Conservation (phyloP, 2,329 filamentous ascomycete species). For the Aureobasidium uvarum region DNA sequence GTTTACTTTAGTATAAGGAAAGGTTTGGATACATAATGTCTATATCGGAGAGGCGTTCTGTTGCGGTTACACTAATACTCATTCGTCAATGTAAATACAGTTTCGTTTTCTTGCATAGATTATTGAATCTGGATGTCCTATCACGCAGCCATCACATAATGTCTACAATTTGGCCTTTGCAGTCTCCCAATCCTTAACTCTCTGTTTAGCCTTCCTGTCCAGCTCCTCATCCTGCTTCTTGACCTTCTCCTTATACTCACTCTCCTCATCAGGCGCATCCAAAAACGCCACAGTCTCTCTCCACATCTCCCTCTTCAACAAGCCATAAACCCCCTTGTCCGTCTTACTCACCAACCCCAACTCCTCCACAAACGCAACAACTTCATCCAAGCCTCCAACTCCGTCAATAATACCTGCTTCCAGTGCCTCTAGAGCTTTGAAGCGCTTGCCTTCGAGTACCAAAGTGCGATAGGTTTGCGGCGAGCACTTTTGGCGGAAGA, state of each 20-base stretch:
- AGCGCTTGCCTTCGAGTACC: slow-evolving; percentile 71
- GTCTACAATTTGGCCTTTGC: slow-evolving; percentile 34
- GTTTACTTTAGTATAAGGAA: no score
- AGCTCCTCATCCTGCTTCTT: slow-evolving; percentile 31
- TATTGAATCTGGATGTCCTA: neutral
- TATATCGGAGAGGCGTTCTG: neutral
- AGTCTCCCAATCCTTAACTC: slow-evolving; percentile 35
- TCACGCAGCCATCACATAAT: neutral
- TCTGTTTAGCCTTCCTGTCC: slow-evolving; percentile 28
- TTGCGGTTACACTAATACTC: neutral
- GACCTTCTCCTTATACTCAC: slow-evolving; percentile 40
- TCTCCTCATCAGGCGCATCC: slow-evolving; percentile 52
- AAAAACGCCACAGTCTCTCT: slow-evolving; percentile 61
- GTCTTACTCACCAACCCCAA: slow-evolving; percentile 61
- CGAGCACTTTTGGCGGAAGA: slow-evolving; percentile 69
- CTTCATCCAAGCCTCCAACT: slow-evolving; percentile 63
- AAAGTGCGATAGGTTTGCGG: slow-evolving; percentile 59
- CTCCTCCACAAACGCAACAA: slow-evolving; percentile 59
- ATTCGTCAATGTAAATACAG: neutral
- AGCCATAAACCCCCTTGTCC: slow-evolving; percentile 64
- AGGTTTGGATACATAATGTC: neutral
- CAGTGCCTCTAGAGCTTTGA: slow-evolving; percentile 60
- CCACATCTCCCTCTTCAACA: slow-evolving; percentile 75
- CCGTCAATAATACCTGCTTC: slow-evolving; percentile 67
- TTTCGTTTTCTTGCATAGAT: neutral